These are phyloP conservation scores for Neostapfia colusana DNA, from an alignment of 176 grass and related monocot genomes.

Conservation along the genomic window DNA sequence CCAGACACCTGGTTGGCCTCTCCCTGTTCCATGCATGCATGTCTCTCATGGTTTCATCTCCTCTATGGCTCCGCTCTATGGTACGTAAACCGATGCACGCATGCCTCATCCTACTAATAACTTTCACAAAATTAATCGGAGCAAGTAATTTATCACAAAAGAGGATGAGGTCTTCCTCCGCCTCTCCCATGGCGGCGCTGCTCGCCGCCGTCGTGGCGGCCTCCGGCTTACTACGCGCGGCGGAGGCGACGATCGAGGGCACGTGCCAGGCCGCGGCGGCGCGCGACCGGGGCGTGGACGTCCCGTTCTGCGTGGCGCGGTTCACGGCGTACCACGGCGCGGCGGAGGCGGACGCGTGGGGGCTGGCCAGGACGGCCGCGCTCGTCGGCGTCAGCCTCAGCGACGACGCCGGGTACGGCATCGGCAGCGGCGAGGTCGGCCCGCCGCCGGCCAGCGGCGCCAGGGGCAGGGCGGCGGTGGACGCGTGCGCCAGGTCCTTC, in stretches of 20 bases:
- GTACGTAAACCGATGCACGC: neutral
- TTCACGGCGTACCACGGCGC: conserved; percentile 38
- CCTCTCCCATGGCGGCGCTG: neutral
- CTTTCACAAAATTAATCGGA: neutral
- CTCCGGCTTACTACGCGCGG: neutral
- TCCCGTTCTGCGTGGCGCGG: conserved; percentile 31
- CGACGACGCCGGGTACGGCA: conserved; percentile 43
- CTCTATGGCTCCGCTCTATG: neutral
- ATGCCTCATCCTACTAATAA: neutral
- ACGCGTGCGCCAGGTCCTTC: conserved; percentile 33
- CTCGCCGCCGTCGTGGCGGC: neutral
- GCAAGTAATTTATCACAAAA: no score
- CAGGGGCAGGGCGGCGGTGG: conserved; percentile 20
- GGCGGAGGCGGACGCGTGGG: conserved; percentile 45
- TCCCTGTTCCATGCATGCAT: conserved; percentile 38
- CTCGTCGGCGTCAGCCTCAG: conserved; percentile 47
- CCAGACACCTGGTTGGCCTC: conserved; percentile 43
- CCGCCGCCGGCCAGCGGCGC: conserved; percentile 7
- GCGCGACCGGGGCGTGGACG: conserved; percentile 30
- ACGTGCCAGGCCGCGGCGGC: conserved; percentile 38
- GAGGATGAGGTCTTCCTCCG: neutral
- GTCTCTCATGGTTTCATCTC: neutral
- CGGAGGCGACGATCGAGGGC: conserved; percentile 45
- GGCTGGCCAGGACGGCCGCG: conserved; percentile 34
- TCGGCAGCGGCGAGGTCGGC: conserved; percentile 30